A percentile compares a stretch with the other conserved stretches of the same genome.
Evolutionary conservation across 2,329 filamentous ascomycete species (phyloP).

Genomic region (Trichoderma koningii): DNA sequence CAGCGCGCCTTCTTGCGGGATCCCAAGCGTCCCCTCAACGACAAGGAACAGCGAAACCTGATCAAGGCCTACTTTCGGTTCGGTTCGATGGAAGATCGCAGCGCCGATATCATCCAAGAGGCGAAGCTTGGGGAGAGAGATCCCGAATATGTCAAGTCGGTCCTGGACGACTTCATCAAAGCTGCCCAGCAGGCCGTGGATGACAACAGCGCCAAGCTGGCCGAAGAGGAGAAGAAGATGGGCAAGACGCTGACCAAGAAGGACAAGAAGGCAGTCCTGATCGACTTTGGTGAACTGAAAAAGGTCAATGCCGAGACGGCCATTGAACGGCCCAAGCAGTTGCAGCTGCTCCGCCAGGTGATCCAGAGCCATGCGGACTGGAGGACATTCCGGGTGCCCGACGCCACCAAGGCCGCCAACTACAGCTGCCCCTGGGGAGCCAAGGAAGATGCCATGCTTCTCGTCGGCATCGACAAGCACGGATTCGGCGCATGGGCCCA

Average conservation of each 20-base stretch:
- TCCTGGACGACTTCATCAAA: conserved; percentile 72
- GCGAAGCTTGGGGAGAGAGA: conserved; percentile 84
- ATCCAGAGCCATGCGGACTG: conserved; percentile 69
- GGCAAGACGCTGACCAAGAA: conserved; percentile 91
- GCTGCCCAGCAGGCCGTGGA: conserved; percentile 61
- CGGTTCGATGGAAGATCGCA: conserved; percentile 84
- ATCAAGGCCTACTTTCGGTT: conserved; percentile 89
- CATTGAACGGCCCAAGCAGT: conserved; percentile 84
- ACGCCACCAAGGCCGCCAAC: conserved; percentile 87
- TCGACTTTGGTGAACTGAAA: conserved; percentile 90
- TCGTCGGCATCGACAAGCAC: conserved; percentile 88
- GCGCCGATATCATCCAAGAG: conserved; percentile 83
- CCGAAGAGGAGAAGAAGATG: conserved; percentile 77
- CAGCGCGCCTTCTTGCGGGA: conserved; percentile 74
- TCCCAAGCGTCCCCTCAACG: conserved; percentile 83
- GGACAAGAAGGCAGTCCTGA: conserved; percentile 93
- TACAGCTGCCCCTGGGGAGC: conserved; percentile 93
- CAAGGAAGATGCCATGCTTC: conserved; percentile 94
- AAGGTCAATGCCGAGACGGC: conserved; percentile 96
- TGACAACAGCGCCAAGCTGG: conserved; percentile 68
- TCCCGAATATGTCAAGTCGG: conserved; percentile 71
- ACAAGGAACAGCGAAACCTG: conserved; percentile 91
- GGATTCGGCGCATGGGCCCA: conserved; percentile 95
- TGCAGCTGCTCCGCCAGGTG: conserved; percentile 78
- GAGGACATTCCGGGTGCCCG: conserved; percentile 79